A percentile compares a stretch with the other conserved stretches of the same genome.
Conservation (phyloP, 192 early-diverging fungal species). For the Chytriomyces hyalinus region DNA sequence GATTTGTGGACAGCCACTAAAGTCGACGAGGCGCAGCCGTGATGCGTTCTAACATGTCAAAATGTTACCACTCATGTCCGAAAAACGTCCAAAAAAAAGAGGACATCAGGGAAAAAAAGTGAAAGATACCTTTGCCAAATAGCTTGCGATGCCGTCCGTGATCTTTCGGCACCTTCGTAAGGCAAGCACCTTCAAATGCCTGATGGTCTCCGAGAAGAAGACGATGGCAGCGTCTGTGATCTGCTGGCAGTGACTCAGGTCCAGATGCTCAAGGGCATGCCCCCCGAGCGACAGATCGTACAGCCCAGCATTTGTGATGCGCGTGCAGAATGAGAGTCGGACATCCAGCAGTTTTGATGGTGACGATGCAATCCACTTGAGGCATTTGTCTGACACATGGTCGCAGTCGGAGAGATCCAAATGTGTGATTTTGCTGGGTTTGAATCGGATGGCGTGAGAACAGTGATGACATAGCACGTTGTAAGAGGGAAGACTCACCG, state of each 20-base stretch:
- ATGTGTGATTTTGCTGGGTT: constrained; percentile 33
- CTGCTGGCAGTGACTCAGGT: constrained; percentile 49
- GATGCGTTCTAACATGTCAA: constrained; percentile 15
- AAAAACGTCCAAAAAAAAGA: too few species aligned
- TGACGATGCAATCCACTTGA: constrained; percentile 57
- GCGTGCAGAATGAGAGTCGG: constrained; percentile 53
- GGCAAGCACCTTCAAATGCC: constrained; percentile 36
- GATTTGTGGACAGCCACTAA: constrained; percentile 46
- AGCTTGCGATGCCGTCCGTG: constrained; percentile 45
- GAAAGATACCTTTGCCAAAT: constrained; percentile 26
- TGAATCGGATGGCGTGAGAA: constrained; percentile 22
- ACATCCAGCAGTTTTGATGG: constrained; percentile 45
- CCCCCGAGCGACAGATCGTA: constrained; percentile 53
- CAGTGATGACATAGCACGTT: background rate
- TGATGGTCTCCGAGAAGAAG: constrained; percentile 45
- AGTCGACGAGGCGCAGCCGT: constrained; percentile 30
- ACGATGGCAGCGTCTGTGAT: constrained; percentile 53
- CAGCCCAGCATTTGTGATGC: constrained; percentile 56
- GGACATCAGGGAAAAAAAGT: too few species aligned
- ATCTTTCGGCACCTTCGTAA: constrained; percentile 50
- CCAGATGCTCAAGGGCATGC: constrained; percentile 46
- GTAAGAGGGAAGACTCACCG: constrained; percentile 20
- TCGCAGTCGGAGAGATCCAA: constrained; percentile 57
- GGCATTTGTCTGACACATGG: constrained; percentile 55
- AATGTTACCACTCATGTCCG: too few species aligned